These are phyloP conservation scores for Trametes meyenii DNA, from an alignment of 768 basidiomycete species.

Conservation along the genomic window DNA sequence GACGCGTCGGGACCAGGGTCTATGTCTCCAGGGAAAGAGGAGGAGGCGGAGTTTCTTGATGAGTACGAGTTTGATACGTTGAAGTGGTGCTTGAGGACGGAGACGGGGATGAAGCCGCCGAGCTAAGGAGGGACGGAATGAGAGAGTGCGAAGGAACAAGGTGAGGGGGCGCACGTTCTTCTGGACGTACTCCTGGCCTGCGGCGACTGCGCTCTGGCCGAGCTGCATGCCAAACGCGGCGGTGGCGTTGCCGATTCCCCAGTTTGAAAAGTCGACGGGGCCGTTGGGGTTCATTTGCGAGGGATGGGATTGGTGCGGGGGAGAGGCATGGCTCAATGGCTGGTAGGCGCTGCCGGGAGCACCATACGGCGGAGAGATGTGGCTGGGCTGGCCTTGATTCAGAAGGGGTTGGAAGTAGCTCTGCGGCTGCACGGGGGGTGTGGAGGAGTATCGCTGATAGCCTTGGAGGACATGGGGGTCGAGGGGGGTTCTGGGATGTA, in stretches of 20 bases:
- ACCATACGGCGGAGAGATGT: conserved; percentile 19
- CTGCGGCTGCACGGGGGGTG: conserved; percentile 44
- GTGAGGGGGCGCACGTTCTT: conserved; percentile 68
- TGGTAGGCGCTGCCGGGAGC: conserved; percentile 33
- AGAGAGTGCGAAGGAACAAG: background rate
- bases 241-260: conserved; percentile 91
- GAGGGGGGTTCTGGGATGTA: conserved; percentile 84
- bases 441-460: conserved; percentile 72
- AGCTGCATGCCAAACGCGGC: conserved; percentile 97
- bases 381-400: conserved; percentile 12
- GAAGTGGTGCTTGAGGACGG: conserved; percentile 86
- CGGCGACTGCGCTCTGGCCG: conserved; percentile 87
- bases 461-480: conserved; percentile 72
- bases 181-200: conserved; percentile 95
- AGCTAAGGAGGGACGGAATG: conserved; percentile 54
- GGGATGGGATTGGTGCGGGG: conserved; percentile 37
- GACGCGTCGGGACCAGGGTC: conserved; percentile 78
- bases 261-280: conserved; percentile 61
- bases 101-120: conserved; percentile 74
- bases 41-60: conserved; percentile 84
- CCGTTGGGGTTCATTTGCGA: conserved; percentile 40
- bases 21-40: conserved; percentile 95
- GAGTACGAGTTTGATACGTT: conserved; percentile 95
- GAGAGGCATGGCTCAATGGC: conserved; percentile 28
- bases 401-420: conserved; percentile 35